Base-by-base conservation (phyloP, 805 yeast genomes). In the Ogataea angusta region DNA sequence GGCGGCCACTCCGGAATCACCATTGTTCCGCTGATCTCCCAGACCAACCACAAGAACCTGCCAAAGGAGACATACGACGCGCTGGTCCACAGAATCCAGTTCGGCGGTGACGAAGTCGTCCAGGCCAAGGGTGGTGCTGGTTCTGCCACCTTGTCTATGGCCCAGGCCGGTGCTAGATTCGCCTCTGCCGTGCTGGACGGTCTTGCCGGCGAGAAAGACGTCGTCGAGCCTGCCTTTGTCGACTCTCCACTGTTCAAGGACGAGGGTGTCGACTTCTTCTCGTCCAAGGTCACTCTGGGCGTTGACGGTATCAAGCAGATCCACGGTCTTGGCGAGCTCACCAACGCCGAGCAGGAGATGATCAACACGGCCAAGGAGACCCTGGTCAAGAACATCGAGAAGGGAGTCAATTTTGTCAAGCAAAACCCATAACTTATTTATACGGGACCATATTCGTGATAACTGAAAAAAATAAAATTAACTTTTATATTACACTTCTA, bases 1-100 rank as follows among this genome's bases (percentile, higher is more conserved):
- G 97, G 97, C 66, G 97, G 97, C 58, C 97, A 89, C 81, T 87
- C 96, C 45, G 97, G 97, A 70, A 82, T 83, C 64, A 90, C 97
- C 67, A 89, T 89, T 68, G 95, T 89, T 47, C 97, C 97, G 62
- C 73, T 90, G 67, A 72, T 89, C 65, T 85, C 95, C 48, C 95
- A 85, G 73, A 75, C 93, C 54, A 75, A 69, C 68, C 87, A 84
- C 75, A 70, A 73, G 58, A 56, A 69, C 54, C 69, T 84, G 64
- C 70, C 78, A 56, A 78, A 76, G 53, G 91, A 85, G 64, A 72
- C 69, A 46, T 70, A 74, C 63, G 78, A 78, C 56, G 76, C 76
- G 47, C 76, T 90, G 54, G 78, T 88, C 56, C 75, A 87, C 75
- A 80, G 98, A 68, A 90, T 90, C 53, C 97, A 90, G 70, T 89